These are phyloP conservation scores for Rhytidiadelphus loreus DNA, from an alignment of 225 moss, liverwort and hornwort species.

Conservation along the genomic window DNA sequence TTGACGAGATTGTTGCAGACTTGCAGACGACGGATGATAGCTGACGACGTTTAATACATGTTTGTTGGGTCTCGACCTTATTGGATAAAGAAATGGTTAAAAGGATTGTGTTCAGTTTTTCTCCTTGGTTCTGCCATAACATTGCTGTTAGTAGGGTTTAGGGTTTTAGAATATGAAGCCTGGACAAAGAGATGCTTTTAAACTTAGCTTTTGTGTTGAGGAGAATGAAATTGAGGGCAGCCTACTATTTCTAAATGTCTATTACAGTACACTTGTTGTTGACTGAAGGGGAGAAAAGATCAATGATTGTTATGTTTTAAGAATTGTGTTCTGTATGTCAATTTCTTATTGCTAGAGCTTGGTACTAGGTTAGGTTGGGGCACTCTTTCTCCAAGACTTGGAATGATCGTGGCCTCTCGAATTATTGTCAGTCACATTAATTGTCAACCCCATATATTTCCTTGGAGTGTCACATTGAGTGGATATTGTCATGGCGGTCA, in stretches of 20 bases:
- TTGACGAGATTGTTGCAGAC: no score
- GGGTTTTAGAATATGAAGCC: not conserved
- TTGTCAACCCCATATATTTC: not conserved
- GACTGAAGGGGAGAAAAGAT: not conserved
- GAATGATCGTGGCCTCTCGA: not conserved
- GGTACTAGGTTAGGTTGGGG: not conserved
- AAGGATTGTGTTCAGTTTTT: no score
- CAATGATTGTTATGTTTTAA: not conserved
- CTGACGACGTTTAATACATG: no score
- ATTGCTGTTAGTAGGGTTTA: no score
- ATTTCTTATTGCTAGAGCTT: not conserved
- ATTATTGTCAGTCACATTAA: not conserved
- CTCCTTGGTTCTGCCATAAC: not conserved
- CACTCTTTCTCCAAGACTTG: not conserved
- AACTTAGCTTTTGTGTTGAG: not conserved
- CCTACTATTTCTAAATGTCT: not conserved
- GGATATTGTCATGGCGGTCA: accelerated
- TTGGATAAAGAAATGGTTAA: no score
- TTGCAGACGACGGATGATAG: no score
- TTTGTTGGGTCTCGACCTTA: no score
- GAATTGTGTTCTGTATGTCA: not conserved
- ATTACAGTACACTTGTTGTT: not conserved
- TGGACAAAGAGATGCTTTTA: not conserved
- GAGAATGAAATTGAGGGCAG: not conserved
- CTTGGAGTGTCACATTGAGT: not conserved